Conservation (phyloP, 106 monocot species). For the Acorus calamus region DNA sequence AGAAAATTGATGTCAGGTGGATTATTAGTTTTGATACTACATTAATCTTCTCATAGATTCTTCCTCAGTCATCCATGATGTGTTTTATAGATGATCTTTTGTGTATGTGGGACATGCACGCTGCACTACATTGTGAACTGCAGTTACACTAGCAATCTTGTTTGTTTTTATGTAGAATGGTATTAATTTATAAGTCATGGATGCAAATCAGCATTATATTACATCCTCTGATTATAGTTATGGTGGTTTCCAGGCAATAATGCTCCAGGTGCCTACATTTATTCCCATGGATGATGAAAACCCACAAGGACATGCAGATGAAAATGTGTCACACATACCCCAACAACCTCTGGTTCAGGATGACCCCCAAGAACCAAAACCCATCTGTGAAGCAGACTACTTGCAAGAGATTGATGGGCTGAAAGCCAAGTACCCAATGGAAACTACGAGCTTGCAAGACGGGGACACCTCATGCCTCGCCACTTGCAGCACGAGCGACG, state of each 20-base stretch:
- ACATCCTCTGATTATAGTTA: no score
- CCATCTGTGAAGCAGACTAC: constrained; percentile 34
- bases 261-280: constrained; percentile 1
- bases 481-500: constrained; percentile 72
- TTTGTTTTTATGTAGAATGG: no score
- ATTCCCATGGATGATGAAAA: neutral
- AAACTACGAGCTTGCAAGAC: constrained; percentile 47
- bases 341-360: constrained; percentile 5
- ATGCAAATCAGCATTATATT: no score
- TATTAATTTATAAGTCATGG: no score
- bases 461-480: constrained; percentile 75
- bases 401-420: constrained; percentile 37
- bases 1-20: no score
- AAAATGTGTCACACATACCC: constrained; percentile 2
- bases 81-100: no score
- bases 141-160: no score
- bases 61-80: no score
- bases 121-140: no score
- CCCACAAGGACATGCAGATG: neutral
- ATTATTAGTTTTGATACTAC: no score
- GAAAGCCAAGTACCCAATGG: constrained; percentile 29
- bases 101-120: no score
- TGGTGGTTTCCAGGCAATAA: neutral
- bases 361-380: constrained; percentile 13
- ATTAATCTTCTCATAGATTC: no score